Percentiles rank a stretch among this genome's conserved stretches.
These are phyloP conservation scores for Centella asiatica DNA, from an alignment of 129 eudicot genomes.

Conservation along the genomic window DNA sequence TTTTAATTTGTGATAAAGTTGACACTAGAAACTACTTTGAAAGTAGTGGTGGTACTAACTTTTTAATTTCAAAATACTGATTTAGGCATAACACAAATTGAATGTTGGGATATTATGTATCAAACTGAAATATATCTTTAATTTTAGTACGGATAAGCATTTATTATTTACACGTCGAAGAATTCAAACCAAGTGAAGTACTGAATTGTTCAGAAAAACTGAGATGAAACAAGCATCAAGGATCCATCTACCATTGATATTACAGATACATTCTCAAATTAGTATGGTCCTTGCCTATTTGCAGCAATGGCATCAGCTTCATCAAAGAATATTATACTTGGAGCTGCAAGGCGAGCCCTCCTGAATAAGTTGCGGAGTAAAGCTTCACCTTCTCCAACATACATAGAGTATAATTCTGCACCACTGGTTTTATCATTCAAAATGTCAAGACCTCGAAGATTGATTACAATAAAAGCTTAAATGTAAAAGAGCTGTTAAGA, in stretches of 20 bases:
- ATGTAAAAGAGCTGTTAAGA: background rate
- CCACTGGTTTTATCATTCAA: constrained; percentile 39
- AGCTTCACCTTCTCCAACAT: constrained; percentile 98
- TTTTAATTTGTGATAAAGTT: too few species aligned
- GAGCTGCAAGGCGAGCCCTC: constrained; percentile 95
- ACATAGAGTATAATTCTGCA: constrained; percentile 89
- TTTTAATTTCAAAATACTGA: too few species aligned
- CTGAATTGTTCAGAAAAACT: background rate
- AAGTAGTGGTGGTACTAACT: too few species aligned
- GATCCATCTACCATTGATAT: background rate
- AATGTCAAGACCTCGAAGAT: constrained; percentile 9
- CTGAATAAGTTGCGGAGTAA: constrained; percentile 77
- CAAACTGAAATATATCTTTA: too few species aligned
- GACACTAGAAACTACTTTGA: too few species aligned
- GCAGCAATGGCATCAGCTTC: constrained; percentile 89
- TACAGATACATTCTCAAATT: background rate
- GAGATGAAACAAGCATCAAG: background rate
- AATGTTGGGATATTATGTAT: too few species aligned
- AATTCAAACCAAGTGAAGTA: background rate
- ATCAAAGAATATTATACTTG: constrained; percentile 91
- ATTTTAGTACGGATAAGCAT: too few species aligned
- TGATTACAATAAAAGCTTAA: background rate
- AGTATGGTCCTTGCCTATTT: constrained; percentile 38
- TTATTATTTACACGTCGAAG: background rate
- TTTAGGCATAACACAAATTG: too few species aligned